These are phyloP conservation scores for Aaosphaeria arxii DNA, from an alignment of 2,329 filamentous ascomycete species.

Conservation along the genomic window DNA sequence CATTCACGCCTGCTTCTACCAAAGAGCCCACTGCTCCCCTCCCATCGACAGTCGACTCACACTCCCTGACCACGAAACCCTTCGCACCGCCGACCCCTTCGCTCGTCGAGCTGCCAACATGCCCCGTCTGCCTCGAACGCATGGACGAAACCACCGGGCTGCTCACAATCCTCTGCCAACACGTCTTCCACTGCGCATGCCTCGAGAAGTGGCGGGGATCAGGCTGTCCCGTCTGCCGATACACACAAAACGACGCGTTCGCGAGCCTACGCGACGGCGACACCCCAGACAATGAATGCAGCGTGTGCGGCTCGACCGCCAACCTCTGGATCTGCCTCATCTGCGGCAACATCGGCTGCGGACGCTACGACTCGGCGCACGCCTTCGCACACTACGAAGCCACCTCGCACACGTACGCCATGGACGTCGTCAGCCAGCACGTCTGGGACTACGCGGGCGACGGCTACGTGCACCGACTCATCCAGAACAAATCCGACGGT, in stretches of 20 bases:
- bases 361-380: slow-evolving; percentile 89
- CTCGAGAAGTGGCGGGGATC: slow-evolving; percentile 93
- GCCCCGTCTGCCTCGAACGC: slow-evolving; percentile 90
- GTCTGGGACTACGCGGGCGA: slow-evolving; percentile 98
- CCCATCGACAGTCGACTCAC: slow-evolving; percentile 29
- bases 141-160: slow-evolving; percentile 98
- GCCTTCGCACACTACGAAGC: slow-evolving; percentile 92
- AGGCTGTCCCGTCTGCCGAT: slow-evolving; percentile 91
- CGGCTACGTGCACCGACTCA: slow-evolving; percentile 91
- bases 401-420: slow-evolving; percentile 84
- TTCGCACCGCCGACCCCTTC: slow-evolving; percentile 75
- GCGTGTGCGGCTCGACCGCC: slow-evolving; percentile 71
- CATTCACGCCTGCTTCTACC: slow-evolving; percentile 57
- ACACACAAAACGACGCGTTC: slow-evolving; percentile 64
- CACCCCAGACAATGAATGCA: slow-evolving; percentile 67
- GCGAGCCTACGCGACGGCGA: slow-evolving; percentile 35
- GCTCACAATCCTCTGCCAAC: slow-evolving; percentile 93
- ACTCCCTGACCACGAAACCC: slow-evolving; percentile 57
- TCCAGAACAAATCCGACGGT: slow-evolving; percentile 88
- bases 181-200: slow-evolving; percentile 96
- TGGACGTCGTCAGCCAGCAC: slow-evolving; percentile 89
- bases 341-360: slow-evolving; percentile 89
- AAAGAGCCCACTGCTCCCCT: slow-evolving; percentile 34
- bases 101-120: slow-evolving; percentile 88
- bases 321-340: slow-evolving; percentile 96